A percentile compares a stretch with the other conserved stretches of the same genome.
These are phyloP conservation scores for Omphalea diandra DNA, from an alignment of 441 rosid genomes.

Conservation along the genomic window DNA sequence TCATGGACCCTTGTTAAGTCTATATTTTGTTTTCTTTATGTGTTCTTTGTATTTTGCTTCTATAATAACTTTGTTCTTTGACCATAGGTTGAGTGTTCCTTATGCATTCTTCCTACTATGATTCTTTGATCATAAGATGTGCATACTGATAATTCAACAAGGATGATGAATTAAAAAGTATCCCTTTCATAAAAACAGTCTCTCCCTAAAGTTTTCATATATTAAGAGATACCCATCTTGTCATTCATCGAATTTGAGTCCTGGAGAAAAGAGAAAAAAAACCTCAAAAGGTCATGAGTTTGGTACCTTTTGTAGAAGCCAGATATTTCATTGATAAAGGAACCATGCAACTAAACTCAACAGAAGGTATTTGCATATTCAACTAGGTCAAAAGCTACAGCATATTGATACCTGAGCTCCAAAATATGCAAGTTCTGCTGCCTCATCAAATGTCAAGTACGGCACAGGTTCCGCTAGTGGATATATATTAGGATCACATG, in stretches of 20 bases:
- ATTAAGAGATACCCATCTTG: neutral
- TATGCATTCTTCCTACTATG: neutral
- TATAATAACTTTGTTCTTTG: neutral
- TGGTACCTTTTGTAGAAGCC: neutral
- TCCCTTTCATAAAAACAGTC: neutral
- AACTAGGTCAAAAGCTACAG: conserved; percentile 7
- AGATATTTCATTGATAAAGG: conserved; percentile 3
- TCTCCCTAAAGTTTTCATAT: neutral
- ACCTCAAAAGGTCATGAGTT: neutral
- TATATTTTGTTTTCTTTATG: neutral
- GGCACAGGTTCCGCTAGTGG: conserved; percentile 80
- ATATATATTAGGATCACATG: conserved; percentile 92
- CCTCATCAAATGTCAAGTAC: conserved; percentile 85
- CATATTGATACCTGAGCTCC: conserved; percentile 75
- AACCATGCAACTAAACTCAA: neutral
- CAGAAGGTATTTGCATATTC: neutral
- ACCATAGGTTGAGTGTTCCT: too few species aligned
- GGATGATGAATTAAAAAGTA: neutral
- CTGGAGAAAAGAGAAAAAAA: neutral
- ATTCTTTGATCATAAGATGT: neutral
- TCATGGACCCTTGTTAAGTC: neutral
- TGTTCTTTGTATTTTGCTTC: neutral
- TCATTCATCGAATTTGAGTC: neutral
- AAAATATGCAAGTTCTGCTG: conserved; percentile 98
- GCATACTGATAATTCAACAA: neutral